These are phyloP conservation scores for Pyricularia sp. DNA, from an alignment of 2,329 filamentous ascomycete species.

Conservation along the genomic window DNA sequence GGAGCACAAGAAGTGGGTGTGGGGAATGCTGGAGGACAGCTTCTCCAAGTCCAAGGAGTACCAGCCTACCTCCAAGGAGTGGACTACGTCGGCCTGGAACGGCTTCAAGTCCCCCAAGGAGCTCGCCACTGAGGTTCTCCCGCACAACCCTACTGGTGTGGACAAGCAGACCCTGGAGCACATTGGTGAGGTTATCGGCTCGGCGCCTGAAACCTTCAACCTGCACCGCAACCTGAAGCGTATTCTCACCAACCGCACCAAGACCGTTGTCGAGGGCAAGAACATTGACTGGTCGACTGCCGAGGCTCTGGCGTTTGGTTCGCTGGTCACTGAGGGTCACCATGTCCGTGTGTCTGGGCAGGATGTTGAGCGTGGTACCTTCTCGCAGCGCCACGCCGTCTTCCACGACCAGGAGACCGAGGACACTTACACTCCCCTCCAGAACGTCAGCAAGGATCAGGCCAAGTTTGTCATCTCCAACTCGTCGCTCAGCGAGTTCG, in stretches of 20 bases:
- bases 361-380: slow-evolving; percentile 98
- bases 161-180: slow-evolving; percentile 64
- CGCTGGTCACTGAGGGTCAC: slow-evolving; percentile 84
- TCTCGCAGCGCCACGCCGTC: slow-evolving; percentile 94
- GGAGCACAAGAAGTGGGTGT: slow-evolving; percentile 99
- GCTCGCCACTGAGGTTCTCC: slow-evolving; percentile 84
- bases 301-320: slow-evolving; percentile 90
- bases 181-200: slow-evolving; percentile 73
- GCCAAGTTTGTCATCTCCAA: slow-evolving; percentile 95
- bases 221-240: slow-evolving; percentile 95
- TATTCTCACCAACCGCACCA: slow-evolving; percentile 81
- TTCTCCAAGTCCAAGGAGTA: slow-evolving; percentile 98
- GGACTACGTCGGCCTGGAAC: slow-evolving; percentile 98
- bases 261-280: slow-evolving; percentile 84
- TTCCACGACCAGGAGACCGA: slow-evolving; percentile 97
- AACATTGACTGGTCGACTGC: slow-evolving; percentile 97
- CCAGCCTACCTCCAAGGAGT: slow-evolving; percentile 91
- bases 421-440: slow-evolving; percentile 83
- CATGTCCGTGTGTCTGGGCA: slow-evolving; percentile 97
- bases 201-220: slow-evolving; percentile 73
- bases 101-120: slow-evolving; percentile 99
- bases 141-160: slow-evolving; percentile 81
- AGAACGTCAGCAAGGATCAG: slow-evolving; percentile 83
- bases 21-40: slow-evolving; percentile 97
- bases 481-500: slow-evolving; percentile 68